A percentile compares a stretch with the other conserved stretches of the same genome.
Evolutionary conservation across 2,329 filamentous ascomycete species (phyloP).

Genomic region (Neoascochyta sp.): DNA sequence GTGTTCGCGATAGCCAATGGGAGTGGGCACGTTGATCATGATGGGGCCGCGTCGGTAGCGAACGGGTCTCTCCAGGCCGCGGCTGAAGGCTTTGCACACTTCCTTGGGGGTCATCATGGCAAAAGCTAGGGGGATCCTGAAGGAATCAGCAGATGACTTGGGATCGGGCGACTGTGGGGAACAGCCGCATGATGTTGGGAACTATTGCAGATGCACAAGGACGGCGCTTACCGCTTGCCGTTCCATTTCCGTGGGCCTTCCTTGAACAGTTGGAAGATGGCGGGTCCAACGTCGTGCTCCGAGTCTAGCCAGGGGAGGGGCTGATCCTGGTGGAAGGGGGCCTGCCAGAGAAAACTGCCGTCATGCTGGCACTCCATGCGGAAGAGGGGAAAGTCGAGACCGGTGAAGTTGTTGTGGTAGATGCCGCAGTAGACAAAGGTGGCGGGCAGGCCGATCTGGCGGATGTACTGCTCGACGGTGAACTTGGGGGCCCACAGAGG

Average conservation of each 20-base stretch:
- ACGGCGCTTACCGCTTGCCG: constrained; percentile 61
- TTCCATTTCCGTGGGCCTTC: constrained; percentile 85
- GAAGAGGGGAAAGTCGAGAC: constrained; percentile 85
- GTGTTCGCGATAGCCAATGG: constrained; percentile 83
- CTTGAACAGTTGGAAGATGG: constrained; percentile 90
- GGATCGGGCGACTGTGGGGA: constrained; percentile 23
- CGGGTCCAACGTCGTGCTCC: constrained; percentile 91
- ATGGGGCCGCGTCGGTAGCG: constrained; percentile 75
- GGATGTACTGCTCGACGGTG: constrained; percentile 85
- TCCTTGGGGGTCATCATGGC: constrained; percentile 81
- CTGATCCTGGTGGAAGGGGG: constrained; percentile 85
- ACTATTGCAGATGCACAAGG: constrained; percentile 16
- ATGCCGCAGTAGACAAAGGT: constrained; percentile 97
- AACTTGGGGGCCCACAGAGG: constrained; percentile 93
- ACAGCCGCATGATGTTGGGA: constrained; percentile 16
- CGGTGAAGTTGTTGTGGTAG: constrained; percentile 99
- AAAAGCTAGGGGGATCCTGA: constrained; percentile 81
- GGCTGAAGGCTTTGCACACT: constrained; percentile 75
- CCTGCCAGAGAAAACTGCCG: constrained; percentile 86
- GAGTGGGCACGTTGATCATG: constrained; percentile 80
- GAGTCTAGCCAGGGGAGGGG: constrained; percentile 94
- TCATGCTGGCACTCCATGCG: constrained; percentile 86
- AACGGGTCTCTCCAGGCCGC: constrained; percentile 73
- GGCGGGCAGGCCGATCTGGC: constrained; percentile 74
- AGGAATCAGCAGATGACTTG: constrained; percentile 26